Base-by-base conservation (phyloP, 257 asterid genomes). In the Capsicum baccatum region DNA sequence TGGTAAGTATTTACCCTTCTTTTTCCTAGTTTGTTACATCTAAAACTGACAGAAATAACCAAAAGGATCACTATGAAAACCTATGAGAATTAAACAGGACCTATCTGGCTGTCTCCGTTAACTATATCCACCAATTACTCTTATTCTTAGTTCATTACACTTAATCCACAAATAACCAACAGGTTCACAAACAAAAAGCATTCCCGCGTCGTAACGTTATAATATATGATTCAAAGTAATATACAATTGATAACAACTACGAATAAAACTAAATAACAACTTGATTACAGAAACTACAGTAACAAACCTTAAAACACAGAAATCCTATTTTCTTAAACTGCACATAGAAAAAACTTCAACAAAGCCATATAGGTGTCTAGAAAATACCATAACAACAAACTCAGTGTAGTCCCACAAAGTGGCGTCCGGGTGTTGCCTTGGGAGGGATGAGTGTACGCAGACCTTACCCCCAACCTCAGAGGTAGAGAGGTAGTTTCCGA, bases 51-150 rank as follows among this genome's bases (percentile, higher is more conserved):
- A 14, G 63, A 52, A 26, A 50, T 52, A 76, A 76, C 63, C 1
- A 33, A 78, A 73, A 78, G 50, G 63, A 15, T 78, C 82, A 33
- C 50, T 33, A 4, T 78, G 6, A 78, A 78, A 78, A 26, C 16
- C 19, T 26, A 78, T 56, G 64, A 54, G 50, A 78, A 26, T 78
- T 15, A 37, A 54, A 33, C 59, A 39, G 44, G 44, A 39, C 44
- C 4, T 39, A 39, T 39, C 44, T 39, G 44, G 44, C 44, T 39
- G 44, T 39, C 44, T 39, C 44, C 44, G 5, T 76, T 8, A 54
- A 54, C 33, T 14, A 78, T 54, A 76, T 74, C 59, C 63, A 26
- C 63, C 81, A 76, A 14, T 52, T 52, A 76, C 52, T 13, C 81
- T 47, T 52, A 52, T 7, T 33, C 50, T 52, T 11, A 33, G 82